phyloP scores from a whole-genome alignment of 2,329 filamentous ascomycete species.

The Scedosporium minutisporum region DNA sequence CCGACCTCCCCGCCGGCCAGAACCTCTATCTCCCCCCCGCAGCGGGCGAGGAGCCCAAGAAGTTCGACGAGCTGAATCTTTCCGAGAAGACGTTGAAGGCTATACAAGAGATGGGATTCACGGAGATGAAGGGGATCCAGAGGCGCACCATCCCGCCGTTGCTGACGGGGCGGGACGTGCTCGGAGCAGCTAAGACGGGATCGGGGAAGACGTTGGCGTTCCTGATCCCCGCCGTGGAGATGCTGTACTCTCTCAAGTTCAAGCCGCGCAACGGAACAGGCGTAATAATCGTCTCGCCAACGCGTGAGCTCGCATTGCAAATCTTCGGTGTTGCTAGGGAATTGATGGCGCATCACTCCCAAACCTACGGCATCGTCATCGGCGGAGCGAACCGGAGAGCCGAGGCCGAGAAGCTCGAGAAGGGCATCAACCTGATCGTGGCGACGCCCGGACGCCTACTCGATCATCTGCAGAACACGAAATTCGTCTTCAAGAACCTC shows the following conservation, averaged over 20 bases:
- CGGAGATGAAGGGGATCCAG: conserved; percentile 94
- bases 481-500: conserved; percentile 82
- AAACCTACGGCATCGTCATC: conserved; percentile 90
- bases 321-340: conserved; percentile 94
- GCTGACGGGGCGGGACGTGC: conserved; percentile 80
- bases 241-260: conserved; percentile 81
- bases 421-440: conserved; percentile 90
- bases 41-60: conserved; percentile 52
- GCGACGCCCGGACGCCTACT: conserved; percentile 87
- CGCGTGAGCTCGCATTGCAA: conserved; percentile 85
- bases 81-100: conserved; percentile 84
- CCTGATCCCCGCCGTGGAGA: conserved; percentile 87
- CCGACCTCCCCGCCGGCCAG: conserved; percentile 25
- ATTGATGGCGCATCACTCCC: conserved; percentile 87
- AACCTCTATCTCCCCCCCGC: conserved; percentile 43
- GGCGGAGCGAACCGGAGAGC: conserved; percentile 85
- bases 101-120: conserved; percentile 84
- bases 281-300: conserved; percentile 86
- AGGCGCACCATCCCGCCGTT: conserved; percentile 76
- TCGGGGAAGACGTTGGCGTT: conserved; percentile 95
- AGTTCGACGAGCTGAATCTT: conserved; percentile 73
- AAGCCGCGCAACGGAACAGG: conserved; percentile 92
- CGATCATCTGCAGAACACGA: conserved; percentile 86
- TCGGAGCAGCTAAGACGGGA: conserved; percentile 92
- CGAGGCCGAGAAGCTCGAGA: conserved; percentile 86